Percentiles rank a stretch among this genome's conserved stretches.
Conservation (phyloP, 495 filamentous ascomycete species). For the Hypoxylon crocopeplum region DNA sequence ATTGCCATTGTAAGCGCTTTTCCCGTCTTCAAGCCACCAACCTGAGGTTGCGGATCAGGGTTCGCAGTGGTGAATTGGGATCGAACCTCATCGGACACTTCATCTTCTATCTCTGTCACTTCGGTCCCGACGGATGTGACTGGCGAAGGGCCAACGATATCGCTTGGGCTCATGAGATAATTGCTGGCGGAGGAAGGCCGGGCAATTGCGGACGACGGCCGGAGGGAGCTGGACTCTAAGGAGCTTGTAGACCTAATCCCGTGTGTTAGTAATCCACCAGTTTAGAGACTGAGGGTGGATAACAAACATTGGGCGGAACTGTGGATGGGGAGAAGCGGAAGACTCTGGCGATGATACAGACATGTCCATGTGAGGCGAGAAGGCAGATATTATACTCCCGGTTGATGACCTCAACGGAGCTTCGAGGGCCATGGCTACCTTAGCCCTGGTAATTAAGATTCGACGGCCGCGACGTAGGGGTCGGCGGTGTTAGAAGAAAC, state of each 20-base stretch:
- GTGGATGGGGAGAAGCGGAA: conserved; percentile 50
- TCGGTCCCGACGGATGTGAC: conserved; percentile 79
- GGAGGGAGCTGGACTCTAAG: conserved; percentile 48
- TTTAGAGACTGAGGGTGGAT: background rate
- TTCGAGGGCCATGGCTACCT: conserved; percentile 63
- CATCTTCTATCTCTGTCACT: conserved; percentile 75
- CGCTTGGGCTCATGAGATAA: conserved; percentile 56
- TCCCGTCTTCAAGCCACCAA: conserved; percentile 43
- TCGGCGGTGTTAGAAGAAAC: conserved; percentile 9
- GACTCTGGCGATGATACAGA: conserved; percentile 63
- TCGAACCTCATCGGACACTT: conserved; percentile 58
- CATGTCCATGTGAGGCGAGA: conserved; percentile 66
- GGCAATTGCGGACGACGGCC: conserved; percentile 42
- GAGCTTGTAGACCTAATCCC: conserved; percentile 48
- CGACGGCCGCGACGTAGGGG: conserved; percentile 19
- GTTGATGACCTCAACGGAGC: conserved; percentile 62
- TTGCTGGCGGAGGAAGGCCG: conserved; percentile 41
- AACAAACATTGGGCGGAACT: conserved; percentile 60
- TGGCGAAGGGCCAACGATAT: conserved; percentile 74
- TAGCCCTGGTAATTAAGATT: conserved; percentile 1
- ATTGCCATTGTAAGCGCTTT: conserved; percentile 32
- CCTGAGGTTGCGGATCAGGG: conserved; percentile 37
- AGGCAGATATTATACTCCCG: conserved; percentile 62
- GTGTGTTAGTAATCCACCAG: conserved; percentile 11
- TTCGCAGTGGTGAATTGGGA: conserved; percentile 34